Evolutionary conservation across 2,329 filamentous ascomycete species (phyloP), one percentile per base, ranked within the genome.

Genomic region (Pseudocercospora vitis): DNA sequence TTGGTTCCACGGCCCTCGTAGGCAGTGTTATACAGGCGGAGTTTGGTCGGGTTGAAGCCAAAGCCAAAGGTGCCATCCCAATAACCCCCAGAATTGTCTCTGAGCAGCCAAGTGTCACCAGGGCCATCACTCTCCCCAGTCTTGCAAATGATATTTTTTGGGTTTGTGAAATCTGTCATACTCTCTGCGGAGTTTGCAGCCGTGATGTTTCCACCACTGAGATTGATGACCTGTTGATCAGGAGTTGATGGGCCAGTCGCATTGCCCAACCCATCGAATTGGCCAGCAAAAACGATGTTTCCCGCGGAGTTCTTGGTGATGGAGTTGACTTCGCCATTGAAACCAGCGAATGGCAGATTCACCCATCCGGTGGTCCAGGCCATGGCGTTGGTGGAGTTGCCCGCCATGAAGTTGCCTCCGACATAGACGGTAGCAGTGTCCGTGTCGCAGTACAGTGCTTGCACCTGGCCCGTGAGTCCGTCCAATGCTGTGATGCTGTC

Each of bases 261-360:
- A 69, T 96, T 96, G 56, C 90, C 90, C 7, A 97, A 74, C 6
- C 90, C 90, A 53, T 89, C 91, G 68, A 99, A 99, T 52, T 82
- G 83, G 46, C 94, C 94, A 42, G 90, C 95, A 68, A 96, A 99
- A 51, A 97, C 82, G 60, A 99, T 88, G 68, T 95, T 88, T 7
- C 88, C 89, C 63, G 89, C 87, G 1, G 85, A 78, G 16, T 86
- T 83, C 73, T 89, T 91, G 47, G 84, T 80, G 62, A 99, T 97
- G 31, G 91, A 88, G 58, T 83, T 83, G 48, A 99, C 91, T 2
- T 89, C 89, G 21, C 91, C 91, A 72, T 97, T 97, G 74, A 99
- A 95, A 18, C 95, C 95, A 33, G 85, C 84, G 75, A 99, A 99
- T 2, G 92, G 87, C 52, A 99, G 75, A 65, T 89, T 87, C 16